These are phyloP conservation scores for Apiotrichum montevideense DNA, from an alignment of 1,284 basidiomycete species.

Conservation along the genomic window DNA sequence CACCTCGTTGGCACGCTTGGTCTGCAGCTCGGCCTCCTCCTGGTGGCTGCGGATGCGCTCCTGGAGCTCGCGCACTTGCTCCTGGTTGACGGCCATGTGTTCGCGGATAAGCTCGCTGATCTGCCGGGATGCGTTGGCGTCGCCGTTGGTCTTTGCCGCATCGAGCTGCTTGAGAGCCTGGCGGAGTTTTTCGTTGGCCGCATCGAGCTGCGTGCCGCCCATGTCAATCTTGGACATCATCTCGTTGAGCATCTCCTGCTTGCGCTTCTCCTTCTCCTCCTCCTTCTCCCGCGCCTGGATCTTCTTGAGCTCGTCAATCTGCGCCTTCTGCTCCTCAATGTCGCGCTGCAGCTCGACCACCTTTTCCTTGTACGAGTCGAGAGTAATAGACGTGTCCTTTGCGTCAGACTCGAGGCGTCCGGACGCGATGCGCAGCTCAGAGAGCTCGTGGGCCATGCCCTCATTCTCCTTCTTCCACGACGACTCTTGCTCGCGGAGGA, in stretches of 20 bases:
- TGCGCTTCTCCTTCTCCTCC: slow-evolving; percentile 97
- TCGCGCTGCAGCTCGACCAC: slow-evolving; percentile 81
- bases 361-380: slow-evolving; percentile 94
- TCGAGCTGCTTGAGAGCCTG: slow-evolving; percentile 38
- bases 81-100: slow-evolving; percentile 83
- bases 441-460: slow-evolving; percentile 69
- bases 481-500: slow-evolving; percentile 86
- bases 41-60: slow-evolving; percentile 82
- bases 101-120: slow-evolving; percentile 61
- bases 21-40: slow-evolving; percentile 84
- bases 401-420: slow-evolving; percentile 91
- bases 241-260: slow-evolving; percentile 98
- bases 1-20: slow-evolving; percentile 76
- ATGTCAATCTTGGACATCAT: slow-evolving; percentile 99
- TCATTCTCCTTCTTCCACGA: slow-evolving; percentile 69
- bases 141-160: slow-evolving; percentile 10
- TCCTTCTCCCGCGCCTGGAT: slow-evolving; percentile 78
- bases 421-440: slow-evolving; percentile 84
- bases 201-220: slow-evolving; percentile 30
- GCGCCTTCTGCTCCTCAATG: slow-evolving; percentile 81
- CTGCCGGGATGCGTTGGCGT: slow-evolving; percentile 49
- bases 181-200: slow-evolving; percentile 37
- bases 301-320: slow-evolving; percentile 73
- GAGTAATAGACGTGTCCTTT: slow-evolving; percentile 89
- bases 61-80: slow-evolving; percentile 75